These are phyloP conservation scores for Globisporangium radiosum DNA, from an alignment of 352 stramenopile genomes.

Conservation along the genomic window DNA sequence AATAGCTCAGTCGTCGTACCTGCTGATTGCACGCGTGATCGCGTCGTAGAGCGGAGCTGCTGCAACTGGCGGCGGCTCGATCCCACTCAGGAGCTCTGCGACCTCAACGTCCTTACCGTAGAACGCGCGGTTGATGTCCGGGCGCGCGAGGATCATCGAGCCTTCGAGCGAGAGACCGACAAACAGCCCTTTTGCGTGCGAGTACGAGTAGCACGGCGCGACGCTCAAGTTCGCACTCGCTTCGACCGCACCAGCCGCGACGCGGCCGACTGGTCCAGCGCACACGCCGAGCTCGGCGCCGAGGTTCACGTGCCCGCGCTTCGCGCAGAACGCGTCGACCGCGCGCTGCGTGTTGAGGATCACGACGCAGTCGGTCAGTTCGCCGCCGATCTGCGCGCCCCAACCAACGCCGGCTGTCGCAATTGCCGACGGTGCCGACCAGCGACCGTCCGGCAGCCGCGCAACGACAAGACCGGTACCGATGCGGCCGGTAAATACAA, in stretches of 20 bases:
- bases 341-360: slow-evolving; percentile 89
- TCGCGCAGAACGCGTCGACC: slow-evolving; percentile 82
- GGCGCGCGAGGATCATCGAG: slow-evolving; percentile 83
- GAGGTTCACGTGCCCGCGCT: slow-evolving; percentile 81
- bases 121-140: slow-evolving; percentile 90
- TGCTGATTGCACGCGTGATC: slow-evolving; percentile 56
- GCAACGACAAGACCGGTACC: slow-evolving; percentile 93
- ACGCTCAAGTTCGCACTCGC: slow-evolving; percentile 72
- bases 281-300: slow-evolving; percentile 87
- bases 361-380: slow-evolving; percentile 92
- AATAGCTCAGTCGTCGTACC: slow-evolving; percentile 21
- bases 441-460: slow-evolving; percentile 88
- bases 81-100: slow-evolving; percentile 65
- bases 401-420: slow-evolving; percentile 86
- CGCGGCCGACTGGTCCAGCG: slow-evolving; percentile 86
- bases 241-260: slow-evolving; percentile 67
- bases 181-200: slow-evolving; percentile 87
- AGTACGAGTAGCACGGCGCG: slow-evolving; percentile 90
- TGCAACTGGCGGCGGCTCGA: slow-evolving; percentile 72
- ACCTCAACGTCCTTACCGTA: slow-evolving; percentile 80
- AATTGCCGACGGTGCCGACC: slow-evolving; percentile 94
- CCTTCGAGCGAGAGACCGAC: slow-evolving; percentile 86
- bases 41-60: slow-evolving; percentile 84
- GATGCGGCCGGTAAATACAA: slow-evolving; percentile 78
- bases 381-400: slow-evolving; percentile 88